These are phyloP conservation scores for Trypanosoma grayi DNA, from an alignment of 208 protist genomes.

Conservation along the genomic window DNA sequence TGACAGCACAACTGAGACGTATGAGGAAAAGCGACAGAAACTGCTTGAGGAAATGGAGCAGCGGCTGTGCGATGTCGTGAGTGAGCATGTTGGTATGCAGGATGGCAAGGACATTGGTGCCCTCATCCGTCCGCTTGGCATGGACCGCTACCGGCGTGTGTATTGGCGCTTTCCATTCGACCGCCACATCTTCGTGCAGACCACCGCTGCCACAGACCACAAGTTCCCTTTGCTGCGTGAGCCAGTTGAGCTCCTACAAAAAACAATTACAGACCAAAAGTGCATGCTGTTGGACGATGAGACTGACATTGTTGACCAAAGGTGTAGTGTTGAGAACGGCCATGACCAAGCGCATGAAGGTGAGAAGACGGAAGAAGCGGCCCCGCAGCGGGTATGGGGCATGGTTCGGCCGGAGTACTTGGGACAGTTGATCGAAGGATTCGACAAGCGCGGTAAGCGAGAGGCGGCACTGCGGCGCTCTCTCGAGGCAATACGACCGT, in stretches of 20 bases:
- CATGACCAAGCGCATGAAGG: constrained; percentile 4
- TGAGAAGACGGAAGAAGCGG: constrained; percentile 3
- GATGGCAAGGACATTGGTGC: constrained; percentile 56
- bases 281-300: constrained; percentile 50
- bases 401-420: constrained; percentile 60
- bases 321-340: neutral
- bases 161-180: constrained; percentile 89
- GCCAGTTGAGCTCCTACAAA: constrained; percentile 33
- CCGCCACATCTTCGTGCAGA: constrained; percentile 64
- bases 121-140: constrained; percentile 69
- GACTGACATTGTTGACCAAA: constrained; percentile 21
- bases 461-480: constrained; percentile 55
- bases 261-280: constrained; percentile 4
- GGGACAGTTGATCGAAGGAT: constrained; percentile 42
- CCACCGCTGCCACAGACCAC: constrained; percentile 29
- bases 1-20: constrained; percentile 7
- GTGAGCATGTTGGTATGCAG: constrained; percentile 28
- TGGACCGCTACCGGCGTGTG: constrained; percentile 82
- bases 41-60: constrained; percentile 36
- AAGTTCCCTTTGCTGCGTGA: constrained; percentile 38
- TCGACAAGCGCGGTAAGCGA: constrained; percentile 63
- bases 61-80: constrained; percentile 35
- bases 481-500: constrained; percentile 49
- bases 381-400: constrained; percentile 62
- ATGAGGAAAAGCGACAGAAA: constrained; percentile 34